Conservation (phyloP, 305 asterid genomes). For the Euphrasia arctica region DNA sequence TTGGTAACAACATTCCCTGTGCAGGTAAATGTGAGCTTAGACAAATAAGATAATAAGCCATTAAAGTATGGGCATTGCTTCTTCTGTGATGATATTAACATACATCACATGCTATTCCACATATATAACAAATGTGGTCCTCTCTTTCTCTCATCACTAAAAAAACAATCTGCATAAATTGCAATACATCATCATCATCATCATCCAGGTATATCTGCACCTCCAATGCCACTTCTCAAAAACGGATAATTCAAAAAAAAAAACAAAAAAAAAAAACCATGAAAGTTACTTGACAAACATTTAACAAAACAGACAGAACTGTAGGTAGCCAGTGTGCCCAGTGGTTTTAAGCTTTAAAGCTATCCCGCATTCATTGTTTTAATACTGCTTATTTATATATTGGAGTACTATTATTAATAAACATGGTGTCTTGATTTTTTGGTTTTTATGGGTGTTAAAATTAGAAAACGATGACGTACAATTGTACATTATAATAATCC, state of each 20-base stretch:
- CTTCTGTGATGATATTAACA: slow-evolving; percentile 17
- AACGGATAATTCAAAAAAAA: not conserved
- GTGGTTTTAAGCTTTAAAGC: not conserved
- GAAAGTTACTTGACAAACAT: slow-evolving; percentile 25
- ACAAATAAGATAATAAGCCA: not conserved
- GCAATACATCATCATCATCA: not conserved
- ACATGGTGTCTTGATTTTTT: too few species aligned
- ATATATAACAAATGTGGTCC: slow-evolving; percentile 25
- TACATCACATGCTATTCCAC: slow-evolving; percentile 16
- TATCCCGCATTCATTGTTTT: not conserved
- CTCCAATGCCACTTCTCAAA: slow-evolving; percentile 16
- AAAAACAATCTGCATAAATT: slow-evolving; percentile 3
- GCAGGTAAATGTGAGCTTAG: slow-evolving; percentile 22
- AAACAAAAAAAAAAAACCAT: not conserved
- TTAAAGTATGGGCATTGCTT: slow-evolving; percentile 21
- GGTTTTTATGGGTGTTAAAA: too few species aligned
- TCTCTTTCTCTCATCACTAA: not conserved
- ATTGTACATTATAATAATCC: not conserved
- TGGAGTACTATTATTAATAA: too few species aligned
- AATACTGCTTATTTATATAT: not conserved
- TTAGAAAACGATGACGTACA: not conserved
- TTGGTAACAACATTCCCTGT: slow-evolving; percentile 23
- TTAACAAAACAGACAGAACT: not conserved
- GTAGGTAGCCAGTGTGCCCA: not conserved
- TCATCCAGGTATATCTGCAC: slow-evolving; percentile 9